phyloP scores from a whole-genome alignment of 441 rosid genomes.

The Populus hybrid region DNA sequence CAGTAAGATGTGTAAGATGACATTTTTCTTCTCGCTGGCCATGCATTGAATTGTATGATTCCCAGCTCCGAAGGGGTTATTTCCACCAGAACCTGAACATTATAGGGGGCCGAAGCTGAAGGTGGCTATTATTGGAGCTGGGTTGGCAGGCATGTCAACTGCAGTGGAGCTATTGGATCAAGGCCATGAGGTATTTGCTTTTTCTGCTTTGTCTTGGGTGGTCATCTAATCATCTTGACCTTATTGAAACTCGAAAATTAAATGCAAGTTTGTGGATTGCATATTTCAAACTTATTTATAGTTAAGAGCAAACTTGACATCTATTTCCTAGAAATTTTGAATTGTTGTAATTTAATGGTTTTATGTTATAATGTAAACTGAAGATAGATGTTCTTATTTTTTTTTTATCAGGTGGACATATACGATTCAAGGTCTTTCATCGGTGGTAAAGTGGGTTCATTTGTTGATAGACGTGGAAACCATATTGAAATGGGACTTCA shows the following conservation, averaged over 20 bases:
- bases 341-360: background rate
- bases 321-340: background rate
- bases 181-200: conserved; percentile 77
- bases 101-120: conserved; percentile 94
- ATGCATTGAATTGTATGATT: conserved; percentile 21
- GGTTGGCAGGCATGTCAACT: conserved; percentile 98
- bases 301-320: background rate
- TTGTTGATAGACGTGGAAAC: conserved; percentile 90
- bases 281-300: conserved; percentile 6
- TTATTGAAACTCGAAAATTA: background rate
- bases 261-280: background rate
- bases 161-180: conserved; percentile 97
- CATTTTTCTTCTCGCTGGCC: conserved; percentile 11
- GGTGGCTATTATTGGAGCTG: conserved; percentile 97
- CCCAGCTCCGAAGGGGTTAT: conserved; percentile 97
- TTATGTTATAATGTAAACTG: background rate
- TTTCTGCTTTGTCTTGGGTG: background rate
- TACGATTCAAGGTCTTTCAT: conserved; percentile 87
- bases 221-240: background rate
- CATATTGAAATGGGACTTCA: conserved; percentile 99
- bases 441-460: conserved; percentile 98
- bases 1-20: background rate
- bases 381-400: background rate
- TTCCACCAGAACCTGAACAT: conserved; percentile 90
- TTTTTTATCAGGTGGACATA: conserved; percentile 74